These are phyloP conservation scores for Rhodotorula sp. DNA, from an alignment of 1,284 basidiomycete species.

Conservation along the genomic window DNA sequence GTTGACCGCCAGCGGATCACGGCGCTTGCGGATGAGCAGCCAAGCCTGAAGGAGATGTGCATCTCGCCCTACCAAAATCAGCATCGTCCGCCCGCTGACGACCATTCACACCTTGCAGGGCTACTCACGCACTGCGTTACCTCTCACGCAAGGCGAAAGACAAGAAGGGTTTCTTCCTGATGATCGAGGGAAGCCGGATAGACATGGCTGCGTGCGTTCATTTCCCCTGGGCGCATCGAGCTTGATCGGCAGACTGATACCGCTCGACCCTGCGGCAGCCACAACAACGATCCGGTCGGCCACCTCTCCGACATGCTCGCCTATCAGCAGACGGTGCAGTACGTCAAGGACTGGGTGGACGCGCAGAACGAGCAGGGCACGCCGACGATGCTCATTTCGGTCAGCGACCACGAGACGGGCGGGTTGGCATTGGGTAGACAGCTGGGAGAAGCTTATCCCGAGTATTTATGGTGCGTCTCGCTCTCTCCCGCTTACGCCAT, in stretches of 20 bases:
- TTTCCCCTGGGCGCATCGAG: background rate
- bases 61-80: background rate
- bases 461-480: constrained; percentile 33
- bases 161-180: constrained; percentile 44
- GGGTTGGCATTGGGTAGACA: constrained; percentile 50
- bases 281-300: constrained; percentile 46
- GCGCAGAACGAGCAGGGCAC: constrained; percentile 43
- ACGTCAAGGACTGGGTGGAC: constrained; percentile 46
- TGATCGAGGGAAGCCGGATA: constrained; percentile 47
- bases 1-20: constrained; percentile 42
- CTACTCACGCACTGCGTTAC: constrained; percentile 37
- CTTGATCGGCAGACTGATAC: background rate
- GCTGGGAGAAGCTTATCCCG: constrained; percentile 46
- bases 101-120: constrained; percentile 15
- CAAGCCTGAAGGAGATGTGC: constrained; percentile 33
- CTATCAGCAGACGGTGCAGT: constrained; percentile 48
- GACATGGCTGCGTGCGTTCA: constrained; percentile 43
- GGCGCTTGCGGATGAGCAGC: constrained; percentile 24
- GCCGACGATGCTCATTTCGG: constrained; percentile 48
- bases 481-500: background rate
- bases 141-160: constrained; percentile 21
- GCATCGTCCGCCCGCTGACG: too few species aligned
- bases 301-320: constrained; percentile 49
- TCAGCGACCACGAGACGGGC: constrained; percentile 52
- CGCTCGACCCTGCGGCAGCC: constrained; percentile 11